phyloP scores from a whole-genome alignment of 2,329 filamentous ascomycete species.

The Xylaria sp. region DNA sequence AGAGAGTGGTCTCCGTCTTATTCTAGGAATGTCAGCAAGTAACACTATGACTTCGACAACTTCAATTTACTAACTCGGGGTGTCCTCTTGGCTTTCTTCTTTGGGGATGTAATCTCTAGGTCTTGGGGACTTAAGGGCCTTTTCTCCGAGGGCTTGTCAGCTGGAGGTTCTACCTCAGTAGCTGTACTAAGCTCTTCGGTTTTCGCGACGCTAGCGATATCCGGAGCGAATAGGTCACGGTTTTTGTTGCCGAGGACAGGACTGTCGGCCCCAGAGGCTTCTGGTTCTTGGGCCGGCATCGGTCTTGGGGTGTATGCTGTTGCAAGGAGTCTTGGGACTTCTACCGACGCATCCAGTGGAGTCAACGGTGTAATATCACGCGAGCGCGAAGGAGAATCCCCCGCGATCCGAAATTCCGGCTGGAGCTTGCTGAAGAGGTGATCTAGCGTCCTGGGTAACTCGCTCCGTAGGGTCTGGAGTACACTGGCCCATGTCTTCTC shows the following conservation, averaged over 20 bases:
- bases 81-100: constrained; percentile 27
- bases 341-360: not conserved
- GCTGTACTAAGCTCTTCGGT: not conserved
- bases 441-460: constrained; percentile 23
- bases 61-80: constrained; percentile 4
- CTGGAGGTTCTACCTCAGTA: not conserved
- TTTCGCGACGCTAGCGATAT: not conserved
- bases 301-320: not conserved
- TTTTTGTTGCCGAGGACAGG: not conserved
- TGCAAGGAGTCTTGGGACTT: not conserved
- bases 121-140: constrained; percentile 2
- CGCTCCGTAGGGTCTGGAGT: constrained; percentile 14
- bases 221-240: not conserved
- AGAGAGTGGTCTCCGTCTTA: too few species aligned
- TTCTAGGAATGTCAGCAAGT: not conserved
- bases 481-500: constrained; percentile 13
- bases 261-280: not conserved
- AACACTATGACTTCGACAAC: not conserved
- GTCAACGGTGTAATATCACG: not conserved
- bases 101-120: not conserved
- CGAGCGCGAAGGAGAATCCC: not conserved
- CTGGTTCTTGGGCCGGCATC: not conserved
- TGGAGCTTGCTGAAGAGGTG: constrained; percentile 17
- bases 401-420: constrained; percentile 12
- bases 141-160: constrained; percentile 8